A percentile compares a stretch with the other conserved stretches of the same genome.
Conservation (phyloP, 108 stramenopile genomes). For the Fistulifera pelliculosa region DNA sequence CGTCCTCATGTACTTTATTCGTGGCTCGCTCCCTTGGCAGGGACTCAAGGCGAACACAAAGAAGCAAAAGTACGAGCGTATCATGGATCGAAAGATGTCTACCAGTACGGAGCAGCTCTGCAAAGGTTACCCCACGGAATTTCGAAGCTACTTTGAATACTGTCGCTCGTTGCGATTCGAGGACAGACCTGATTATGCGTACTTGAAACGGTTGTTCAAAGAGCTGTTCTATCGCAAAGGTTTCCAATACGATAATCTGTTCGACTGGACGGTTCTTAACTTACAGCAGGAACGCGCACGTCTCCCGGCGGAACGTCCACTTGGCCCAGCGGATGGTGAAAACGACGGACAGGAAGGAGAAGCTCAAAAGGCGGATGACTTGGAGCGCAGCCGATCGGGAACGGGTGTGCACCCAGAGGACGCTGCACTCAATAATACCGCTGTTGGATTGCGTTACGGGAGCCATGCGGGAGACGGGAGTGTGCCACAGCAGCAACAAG, state of each 20-base stretch:
- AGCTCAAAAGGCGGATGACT: background rate
- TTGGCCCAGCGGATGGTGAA: background rate
- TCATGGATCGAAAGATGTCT: slow-evolving; percentile 99
- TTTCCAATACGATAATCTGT: slow-evolving; percentile 99
- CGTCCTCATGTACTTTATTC: slow-evolving; percentile 99
- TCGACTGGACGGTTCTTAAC: slow-evolving; percentile 98
- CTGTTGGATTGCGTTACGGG: background rate
- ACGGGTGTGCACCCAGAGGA: background rate
- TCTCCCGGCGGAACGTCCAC: slow-evolving; percentile 64
- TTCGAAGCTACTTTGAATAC: slow-evolving; percentile 99
- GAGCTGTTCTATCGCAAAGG: slow-evolving; percentile 97
- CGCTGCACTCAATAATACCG: background rate
- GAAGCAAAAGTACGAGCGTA: slow-evolving; percentile 99
- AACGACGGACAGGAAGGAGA: background rate
- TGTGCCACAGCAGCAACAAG: slow-evolving; percentile 4
- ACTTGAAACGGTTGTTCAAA: slow-evolving; percentile 95
- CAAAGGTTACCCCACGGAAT: slow-evolving; percentile 98
- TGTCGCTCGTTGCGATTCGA: slow-evolving; percentile 97
- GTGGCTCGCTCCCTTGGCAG: slow-evolving; percentile 98
- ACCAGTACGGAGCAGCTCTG: slow-evolving; percentile 97
- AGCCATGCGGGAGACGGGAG: background rate
- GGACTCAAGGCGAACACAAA: slow-evolving; percentile 99
- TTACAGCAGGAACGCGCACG: slow-evolving; percentile 84
- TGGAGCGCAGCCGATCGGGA: background rate
- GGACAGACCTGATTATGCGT: slow-evolving; percentile 99